Evolutionary conservation across 176 grass and related monocot species (phyloP), one percentile per base, ranked within the genome.

Genomic region (Musa troglodytarum): DNA sequence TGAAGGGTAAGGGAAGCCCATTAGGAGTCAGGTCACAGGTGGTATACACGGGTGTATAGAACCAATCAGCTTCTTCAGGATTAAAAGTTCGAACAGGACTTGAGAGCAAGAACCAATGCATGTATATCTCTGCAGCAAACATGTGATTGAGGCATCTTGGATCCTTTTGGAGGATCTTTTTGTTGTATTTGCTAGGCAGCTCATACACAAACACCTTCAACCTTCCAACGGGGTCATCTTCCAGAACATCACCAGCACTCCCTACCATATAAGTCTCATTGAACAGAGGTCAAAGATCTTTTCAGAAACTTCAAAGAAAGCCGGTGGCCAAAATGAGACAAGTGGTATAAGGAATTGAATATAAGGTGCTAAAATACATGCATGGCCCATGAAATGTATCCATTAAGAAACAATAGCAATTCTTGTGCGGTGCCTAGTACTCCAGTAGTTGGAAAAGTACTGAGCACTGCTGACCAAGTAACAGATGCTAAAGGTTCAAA

Each of bases 91-190:
- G 82, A 21, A 96, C 93, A 1, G 87, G 80, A 79, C 93, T 96
- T 49, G 93, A 92, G 26, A 96, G 79, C 78, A 96, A 81, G 67
- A 96, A 96, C 65, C 93, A 81, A 56, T 96, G 93, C 93, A 96
- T 96, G 83, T 92, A 96, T 59, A 96, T 96, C 83, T 96, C 93
- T 20, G 93, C 90, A 13, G 93, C 93, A 68, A 96, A 96, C 93
- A 96, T 96, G 83, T 96, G 93, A 58, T 68, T 90, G 15, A 96
- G 85, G 67, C 93, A 96, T 66, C 93, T 82, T 29, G 89, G 84
- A 85, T 96, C 93, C 88, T 96, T 96, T 81, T 76, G 88, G 53
- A 92, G 78, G 81, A 96, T 96, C 78, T 96, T 96, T 73, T 92
- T 96, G 76, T 92, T 92, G 85, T 96, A 96, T 74, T 96, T 96